These are phyloP conservation scores for Trypanosoma cruzi DNA, from an alignment of 208 protist genomes.

Conservation along the genomic window DNA sequence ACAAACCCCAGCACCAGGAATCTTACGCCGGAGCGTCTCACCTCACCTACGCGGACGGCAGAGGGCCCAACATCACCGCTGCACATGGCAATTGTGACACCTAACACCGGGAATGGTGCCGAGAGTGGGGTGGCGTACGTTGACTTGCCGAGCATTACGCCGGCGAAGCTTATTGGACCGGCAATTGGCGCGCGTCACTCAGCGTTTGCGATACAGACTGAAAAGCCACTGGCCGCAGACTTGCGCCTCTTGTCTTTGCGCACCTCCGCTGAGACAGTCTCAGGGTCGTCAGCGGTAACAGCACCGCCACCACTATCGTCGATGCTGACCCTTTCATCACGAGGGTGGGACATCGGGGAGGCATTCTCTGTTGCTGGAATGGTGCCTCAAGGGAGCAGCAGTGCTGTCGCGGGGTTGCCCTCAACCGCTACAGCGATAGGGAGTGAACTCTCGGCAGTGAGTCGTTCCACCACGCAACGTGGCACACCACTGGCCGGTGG, in stretches of 20 bases:
- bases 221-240: constrained; percentile 11
- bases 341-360: constrained; percentile 3
- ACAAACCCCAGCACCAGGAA: background rate
- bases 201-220: constrained; percentile 4
- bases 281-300: background rate
- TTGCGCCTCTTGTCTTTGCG: constrained; percentile 28
- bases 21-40: background rate
- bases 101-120: background rate
- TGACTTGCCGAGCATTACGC: constrained; percentile 15
- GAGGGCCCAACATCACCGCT: background rate
- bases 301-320: background rate
- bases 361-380: background rate
- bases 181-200: constrained; percentile 5
- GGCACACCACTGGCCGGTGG: background rate
- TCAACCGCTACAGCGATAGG: background rate
- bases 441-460: constrained; percentile 1
- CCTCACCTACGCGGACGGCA: background rate
- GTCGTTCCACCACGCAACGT: constrained; percentile 9
- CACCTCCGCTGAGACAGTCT: constrained; percentile 8
- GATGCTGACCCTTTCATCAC: background rate
- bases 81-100: background rate
- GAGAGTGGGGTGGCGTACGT: constrained; percentile 23
- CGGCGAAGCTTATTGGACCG: constrained; percentile 19
- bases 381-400: too few relatives aligned
- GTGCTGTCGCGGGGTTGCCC: background rate